phyloP scores from a whole-genome alignment of 176 grass and related monocot species.

The Triticum monococcum region DNA sequence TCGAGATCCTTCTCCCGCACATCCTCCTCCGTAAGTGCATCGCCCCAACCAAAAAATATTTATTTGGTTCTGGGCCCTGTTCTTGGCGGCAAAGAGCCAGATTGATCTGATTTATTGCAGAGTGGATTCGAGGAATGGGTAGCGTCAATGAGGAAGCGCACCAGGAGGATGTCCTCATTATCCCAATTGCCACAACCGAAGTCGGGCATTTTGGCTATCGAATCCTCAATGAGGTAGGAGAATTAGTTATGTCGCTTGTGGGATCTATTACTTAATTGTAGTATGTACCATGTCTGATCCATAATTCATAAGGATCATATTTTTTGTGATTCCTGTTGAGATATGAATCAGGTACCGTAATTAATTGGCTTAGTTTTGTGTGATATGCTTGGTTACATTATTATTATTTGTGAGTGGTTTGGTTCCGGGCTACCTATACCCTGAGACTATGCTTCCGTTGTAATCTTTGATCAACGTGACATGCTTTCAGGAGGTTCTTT shows the following conservation, averaged over 20 bases:
- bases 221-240: constrained; percentile 30
- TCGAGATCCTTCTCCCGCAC: constrained; percentile 41
- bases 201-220: constrained; percentile 17
- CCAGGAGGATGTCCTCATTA: constrained; percentile 13
- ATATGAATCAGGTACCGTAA: background rate
- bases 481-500: background rate
- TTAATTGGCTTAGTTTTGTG: background rate
- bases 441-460: background rate
- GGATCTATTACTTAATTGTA: background rate
- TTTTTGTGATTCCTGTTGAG: background rate
- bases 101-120: constrained; percentile 26
- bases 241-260: background rate
- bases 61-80: background rate
- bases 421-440: background rate
- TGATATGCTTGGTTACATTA: background rate
- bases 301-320: background rate
- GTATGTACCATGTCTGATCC: background rate
- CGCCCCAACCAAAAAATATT: background rate
- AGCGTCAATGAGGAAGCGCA: constrained; percentile 51
- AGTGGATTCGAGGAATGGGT: constrained; percentile 66
- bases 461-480: background rate
- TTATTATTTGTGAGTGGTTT: background rate
- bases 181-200: background rate
- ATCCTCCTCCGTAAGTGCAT: constrained; percentile 50
- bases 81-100: background rate